These are phyloP conservation scores for Chlorociboria aeruginascens DNA, from an alignment of 495 filamentous ascomycete species.

Conservation along the genomic window DNA sequence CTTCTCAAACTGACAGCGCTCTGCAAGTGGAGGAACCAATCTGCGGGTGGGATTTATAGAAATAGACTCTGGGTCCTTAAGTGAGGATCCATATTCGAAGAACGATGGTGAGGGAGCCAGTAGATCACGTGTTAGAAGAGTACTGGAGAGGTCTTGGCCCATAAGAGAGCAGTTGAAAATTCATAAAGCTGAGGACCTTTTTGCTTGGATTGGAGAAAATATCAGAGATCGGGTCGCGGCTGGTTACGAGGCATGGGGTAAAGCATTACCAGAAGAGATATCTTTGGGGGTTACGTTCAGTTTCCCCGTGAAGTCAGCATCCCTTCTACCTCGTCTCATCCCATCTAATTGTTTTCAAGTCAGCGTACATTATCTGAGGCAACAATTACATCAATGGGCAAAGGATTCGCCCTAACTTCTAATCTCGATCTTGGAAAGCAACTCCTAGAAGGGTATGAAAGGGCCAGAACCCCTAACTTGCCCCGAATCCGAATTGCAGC, in stretches of 20 bases:
- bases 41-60: slow-evolving; percentile 70
- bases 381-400: slow-evolving; percentile 76
- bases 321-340: neutral
- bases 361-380: slow-evolving; percentile 66
- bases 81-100: neutral
- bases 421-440: slow-evolving; percentile 61
- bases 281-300: slow-evolving; percentile 77
- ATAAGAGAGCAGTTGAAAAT: slow-evolving; percentile 71
- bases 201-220: slow-evolving; percentile 67
- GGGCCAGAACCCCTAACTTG: slow-evolving; percentile 28
- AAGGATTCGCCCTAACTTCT: slow-evolving; percentile 69
- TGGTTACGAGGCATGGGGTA: slow-evolving; percentile 21
- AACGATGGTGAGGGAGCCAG: slow-evolving; percentile 23
- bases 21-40: slow-evolving; percentile 56
- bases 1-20: slow-evolving; percentile 1
- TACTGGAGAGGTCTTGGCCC: slow-evolving; percentile 62
- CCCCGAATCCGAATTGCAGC: slow-evolving; percentile 60
- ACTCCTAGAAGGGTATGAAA: slow-evolving; percentile 55
- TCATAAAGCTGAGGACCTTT: slow-evolving; percentile 62
- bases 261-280: slow-evolving; percentile 38
- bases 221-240: slow-evolving; percentile 57
- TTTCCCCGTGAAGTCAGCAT: slow-evolving; percentile 63
- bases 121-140: slow-evolving; percentile 40
- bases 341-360: slow-evolving; percentile 23
- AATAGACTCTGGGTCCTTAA: slow-evolving; percentile 27